Percentiles rank a stretch among this genome's conserved stretches.
Evolutionary conservation across 2,329 filamentous ascomycete genomes (phyloP).

Genomic region (Trichoderma pleuroti): DNA sequence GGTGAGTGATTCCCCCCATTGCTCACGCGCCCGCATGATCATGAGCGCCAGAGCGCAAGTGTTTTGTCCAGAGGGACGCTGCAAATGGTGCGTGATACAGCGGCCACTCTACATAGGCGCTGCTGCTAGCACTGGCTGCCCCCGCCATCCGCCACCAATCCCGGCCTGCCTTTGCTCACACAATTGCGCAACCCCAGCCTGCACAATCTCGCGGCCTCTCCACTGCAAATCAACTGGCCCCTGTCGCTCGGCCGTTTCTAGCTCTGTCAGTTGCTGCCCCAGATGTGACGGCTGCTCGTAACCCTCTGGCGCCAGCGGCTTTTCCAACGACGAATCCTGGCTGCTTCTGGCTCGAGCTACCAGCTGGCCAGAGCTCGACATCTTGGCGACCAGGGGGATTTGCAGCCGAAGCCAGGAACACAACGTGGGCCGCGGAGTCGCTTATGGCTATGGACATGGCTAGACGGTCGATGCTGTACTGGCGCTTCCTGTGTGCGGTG

Average conservation of each 20-base stretch:
- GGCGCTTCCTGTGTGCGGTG: constrained; percentile 1
- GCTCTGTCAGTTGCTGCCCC: background rate
- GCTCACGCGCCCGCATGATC: background rate
- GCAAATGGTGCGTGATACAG: background rate
- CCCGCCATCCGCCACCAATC: background rate
- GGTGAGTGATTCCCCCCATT: background rate
- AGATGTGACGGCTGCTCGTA: background rate
- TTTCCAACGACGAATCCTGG: background rate
- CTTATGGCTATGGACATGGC: background rate
- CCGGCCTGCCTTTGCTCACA: background rate
- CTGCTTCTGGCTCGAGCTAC: background rate
- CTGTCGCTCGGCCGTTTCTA: background rate
- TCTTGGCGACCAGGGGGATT: background rate
- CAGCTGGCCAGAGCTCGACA: constrained; percentile 3
- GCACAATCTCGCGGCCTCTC: constrained; percentile 19
- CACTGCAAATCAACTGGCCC: constrained; percentile 12
- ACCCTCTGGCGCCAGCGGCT: background rate
- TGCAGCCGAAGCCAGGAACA: constrained; percentile 17
- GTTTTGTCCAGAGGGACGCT: background rate
- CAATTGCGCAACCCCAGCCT: background rate
- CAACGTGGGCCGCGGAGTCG: constrained; percentile 14
- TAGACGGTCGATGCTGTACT: background rate
- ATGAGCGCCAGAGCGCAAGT: background rate
- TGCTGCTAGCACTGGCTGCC: background rate
- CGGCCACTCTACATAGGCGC: background rate